Conservation (phyloP, 2,329 filamentous ascomycete genomes). For the Tympanopsis confertula region DNA sequence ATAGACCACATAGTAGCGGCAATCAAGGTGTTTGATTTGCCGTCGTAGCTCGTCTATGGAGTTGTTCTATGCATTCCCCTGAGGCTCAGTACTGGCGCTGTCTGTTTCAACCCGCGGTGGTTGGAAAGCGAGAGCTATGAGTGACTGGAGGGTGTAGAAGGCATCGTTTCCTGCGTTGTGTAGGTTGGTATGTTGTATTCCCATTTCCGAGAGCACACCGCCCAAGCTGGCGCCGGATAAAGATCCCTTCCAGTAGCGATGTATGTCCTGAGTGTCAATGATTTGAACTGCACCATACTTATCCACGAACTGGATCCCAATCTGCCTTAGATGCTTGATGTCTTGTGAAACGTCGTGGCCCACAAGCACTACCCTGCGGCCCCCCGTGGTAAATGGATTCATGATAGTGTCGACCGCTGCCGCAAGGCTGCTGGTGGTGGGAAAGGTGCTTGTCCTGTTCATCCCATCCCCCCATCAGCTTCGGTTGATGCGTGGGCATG, state of each 20-base stretch:
- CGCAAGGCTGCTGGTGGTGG: not conserved
- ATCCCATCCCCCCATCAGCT: too few species aligned
- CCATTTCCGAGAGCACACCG: constrained; percentile 50
- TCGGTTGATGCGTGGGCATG: too few species aligned
- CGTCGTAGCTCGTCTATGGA: too few species aligned
- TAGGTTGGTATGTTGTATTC: constrained; percentile 50
- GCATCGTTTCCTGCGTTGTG: constrained; percentile 88
- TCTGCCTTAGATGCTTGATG: constrained; percentile 48
- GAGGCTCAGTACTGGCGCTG: too few species aligned
- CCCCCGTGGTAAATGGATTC: constrained; percentile 4
- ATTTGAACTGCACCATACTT: constrained; percentile 46
- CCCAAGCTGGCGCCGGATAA: constrained; percentile 42
- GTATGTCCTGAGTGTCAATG: constrained; percentile 65
- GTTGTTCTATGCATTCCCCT: too few species aligned
- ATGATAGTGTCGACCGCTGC: not conserved
- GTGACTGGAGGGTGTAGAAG: constrained; percentile 62
- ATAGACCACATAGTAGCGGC: too few species aligned
- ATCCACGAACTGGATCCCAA: constrained; percentile 51
- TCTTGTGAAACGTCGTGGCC: constrained; percentile 66
- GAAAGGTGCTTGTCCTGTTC: not conserved
- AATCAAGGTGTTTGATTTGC: too few species aligned
- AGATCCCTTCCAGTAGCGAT: constrained; percentile 47
- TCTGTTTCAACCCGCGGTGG: too few species aligned
- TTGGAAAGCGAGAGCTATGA: constrained; percentile 46
- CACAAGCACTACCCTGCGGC: constrained; percentile 59